Conservation (phyloP, 208 protist genomes). For the Strigomonas galati region DNA sequence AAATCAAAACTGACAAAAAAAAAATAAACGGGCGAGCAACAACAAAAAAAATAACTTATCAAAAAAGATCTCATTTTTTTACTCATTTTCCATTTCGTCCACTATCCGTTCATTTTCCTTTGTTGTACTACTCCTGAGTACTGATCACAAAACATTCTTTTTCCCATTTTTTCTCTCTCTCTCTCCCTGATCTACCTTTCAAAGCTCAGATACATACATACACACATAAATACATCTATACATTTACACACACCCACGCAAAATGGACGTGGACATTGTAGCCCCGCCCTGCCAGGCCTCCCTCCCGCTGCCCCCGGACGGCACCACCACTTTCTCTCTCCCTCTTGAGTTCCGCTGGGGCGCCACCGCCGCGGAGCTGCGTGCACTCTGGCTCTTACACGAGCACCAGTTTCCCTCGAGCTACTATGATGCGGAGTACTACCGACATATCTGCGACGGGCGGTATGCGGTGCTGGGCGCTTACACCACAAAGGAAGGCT, state of each 20-base stretch:
- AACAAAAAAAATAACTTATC: too few species aligned
- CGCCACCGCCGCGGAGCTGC: slow-evolving; percentile 35
- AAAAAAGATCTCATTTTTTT: background rate
- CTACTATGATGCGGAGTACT: slow-evolving; percentile 56
- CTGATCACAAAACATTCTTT: background rate
- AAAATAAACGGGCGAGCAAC: too few species aligned
- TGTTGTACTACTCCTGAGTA: background rate
- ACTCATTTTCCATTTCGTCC: background rate
- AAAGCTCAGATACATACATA: background rate
- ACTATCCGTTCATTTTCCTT: background rate
- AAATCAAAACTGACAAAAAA: slow-evolving; percentile 1
- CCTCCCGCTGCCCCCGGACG: background rate
- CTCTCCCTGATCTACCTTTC: background rate
- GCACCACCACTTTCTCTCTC: background rate
- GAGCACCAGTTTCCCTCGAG: slow-evolving; percentile 49
- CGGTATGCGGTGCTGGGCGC: slow-evolving; percentile 42
- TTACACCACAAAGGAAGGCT: slow-evolving; percentile 26
- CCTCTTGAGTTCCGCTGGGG: slow-evolving; percentile 65
- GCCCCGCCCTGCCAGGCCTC: background rate
- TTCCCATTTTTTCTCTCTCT: slow-evolving; percentile 2
- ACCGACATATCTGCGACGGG: slow-evolving; percentile 37
- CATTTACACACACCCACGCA: background rate
- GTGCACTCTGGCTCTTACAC: slow-evolving; percentile 44
- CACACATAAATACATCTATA: background rate
- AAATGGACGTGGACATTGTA: background rate